These are phyloP conservation scores for Mycena rosella DNA, from an alignment of 768 basidiomycete genomes.

Conservation along the genomic window DNA sequence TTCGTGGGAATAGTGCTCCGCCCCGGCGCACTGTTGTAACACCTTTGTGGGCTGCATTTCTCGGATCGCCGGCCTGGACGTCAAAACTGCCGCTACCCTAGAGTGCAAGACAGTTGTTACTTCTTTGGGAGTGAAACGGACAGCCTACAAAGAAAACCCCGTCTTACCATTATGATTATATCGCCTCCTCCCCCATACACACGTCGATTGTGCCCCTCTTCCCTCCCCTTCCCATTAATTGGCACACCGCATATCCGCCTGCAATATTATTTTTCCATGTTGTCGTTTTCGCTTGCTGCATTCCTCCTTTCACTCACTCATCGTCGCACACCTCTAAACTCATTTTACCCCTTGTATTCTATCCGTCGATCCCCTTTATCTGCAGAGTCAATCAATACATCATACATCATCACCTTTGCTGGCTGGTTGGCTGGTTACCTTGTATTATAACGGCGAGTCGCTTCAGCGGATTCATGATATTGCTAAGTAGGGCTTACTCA, in stretches of 20 bases:
- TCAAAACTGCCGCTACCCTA: conserved; percentile 37
- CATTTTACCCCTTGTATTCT: conserved; percentile 34
- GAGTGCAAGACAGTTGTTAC: conserved; percentile 40
- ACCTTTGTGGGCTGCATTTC: conserved; percentile 37
- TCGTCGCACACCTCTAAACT: conserved; percentile 40
- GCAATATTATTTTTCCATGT: conserved; percentile 49
- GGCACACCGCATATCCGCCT: conserved; percentile 31
- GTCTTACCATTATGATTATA: conserved; percentile 36
- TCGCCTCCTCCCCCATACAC: conserved; percentile 29
- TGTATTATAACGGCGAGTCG: too few relatives aligned
- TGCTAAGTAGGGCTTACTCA: too few relatives aligned
- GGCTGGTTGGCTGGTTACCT: too few relatives aligned
- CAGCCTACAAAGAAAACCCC: conserved; percentile 33
- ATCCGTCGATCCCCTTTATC: conserved; percentile 25
- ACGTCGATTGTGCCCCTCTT: conserved; percentile 28
- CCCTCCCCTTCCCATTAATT: conserved; percentile 40
- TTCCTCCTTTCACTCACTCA: conserved; percentile 42
- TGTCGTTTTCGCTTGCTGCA: conserved; percentile 58
- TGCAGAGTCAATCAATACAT: conserved; percentile 30
- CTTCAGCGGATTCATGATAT: too few relatives aligned
- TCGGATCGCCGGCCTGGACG: conserved; percentile 40
- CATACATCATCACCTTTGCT: too few relatives aligned
- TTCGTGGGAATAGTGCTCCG: conserved; percentile 41
- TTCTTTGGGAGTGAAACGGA: conserved; percentile 34
- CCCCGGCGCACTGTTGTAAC: conserved; percentile 42